A percentile compares a stretch with the other conserved stretches of the same genome.
phyloP scores from a whole-genome alignment of 768 basidiomycete species.

The Crucibulum laeve region DNA sequence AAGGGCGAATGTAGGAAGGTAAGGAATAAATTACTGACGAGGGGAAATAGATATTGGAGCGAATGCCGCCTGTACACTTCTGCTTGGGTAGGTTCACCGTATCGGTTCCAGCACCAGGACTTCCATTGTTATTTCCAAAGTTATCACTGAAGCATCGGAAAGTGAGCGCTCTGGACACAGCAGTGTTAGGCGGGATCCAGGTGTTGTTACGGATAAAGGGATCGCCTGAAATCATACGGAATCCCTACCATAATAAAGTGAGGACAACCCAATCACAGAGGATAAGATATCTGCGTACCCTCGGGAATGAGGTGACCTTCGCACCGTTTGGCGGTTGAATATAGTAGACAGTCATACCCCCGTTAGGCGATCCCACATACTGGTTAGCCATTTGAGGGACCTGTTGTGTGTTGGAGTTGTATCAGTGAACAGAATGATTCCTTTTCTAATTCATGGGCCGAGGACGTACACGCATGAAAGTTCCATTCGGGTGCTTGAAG shows the following conservation, averaged over 20 bases:
- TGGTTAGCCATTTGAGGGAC: constrained; percentile 16
- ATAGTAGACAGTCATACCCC: constrained; percentile 18
- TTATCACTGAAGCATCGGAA: constrained; percentile 15
- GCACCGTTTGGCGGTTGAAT: constrained; percentile 11
- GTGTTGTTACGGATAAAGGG: constrained; percentile 11
- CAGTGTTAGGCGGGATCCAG: constrained; percentile 5
- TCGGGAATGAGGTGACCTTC: constrained; percentile 12
- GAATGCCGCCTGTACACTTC: constrained; percentile 14
- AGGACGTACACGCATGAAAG: constrained; percentile 11
- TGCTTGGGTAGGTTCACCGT: constrained; percentile 10
- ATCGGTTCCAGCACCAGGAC: constrained; percentile 12
- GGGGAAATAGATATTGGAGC: constrained; percentile 16
- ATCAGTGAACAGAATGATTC: not conserved
- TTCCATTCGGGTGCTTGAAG: constrained; percentile 16
- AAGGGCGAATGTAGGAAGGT: not conserved
- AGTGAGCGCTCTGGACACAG: constrained; percentile 12
- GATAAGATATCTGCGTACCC: constrained; percentile 6
- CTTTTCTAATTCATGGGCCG: not conserved
- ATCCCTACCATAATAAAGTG: constrained; percentile 10
- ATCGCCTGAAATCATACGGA: constrained; percentile 18
- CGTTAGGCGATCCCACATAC: constrained; percentile 15
- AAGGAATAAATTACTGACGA: constrained; percentile 6
- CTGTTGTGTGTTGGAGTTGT: constrained; percentile 3
- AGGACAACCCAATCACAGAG: not conserved
- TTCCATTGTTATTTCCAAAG: constrained; percentile 11